Evolutionary conservation across 257 asterid genomes (phyloP).

Genomic region (Perilla frutescens): DNA sequence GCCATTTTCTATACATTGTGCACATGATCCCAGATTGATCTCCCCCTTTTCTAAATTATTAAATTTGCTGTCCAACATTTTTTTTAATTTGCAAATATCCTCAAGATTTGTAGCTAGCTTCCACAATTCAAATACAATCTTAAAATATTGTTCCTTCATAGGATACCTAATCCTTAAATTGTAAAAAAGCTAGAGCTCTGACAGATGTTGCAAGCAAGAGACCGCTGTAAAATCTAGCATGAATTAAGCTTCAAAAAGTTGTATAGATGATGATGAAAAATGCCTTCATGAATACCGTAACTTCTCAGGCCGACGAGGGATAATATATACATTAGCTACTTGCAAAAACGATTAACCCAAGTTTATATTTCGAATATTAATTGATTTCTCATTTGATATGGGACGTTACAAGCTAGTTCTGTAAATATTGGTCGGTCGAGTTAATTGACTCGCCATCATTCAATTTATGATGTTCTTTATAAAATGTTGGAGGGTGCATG

Average conservation of each 20-base stretch:
- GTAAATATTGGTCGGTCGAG: no score
- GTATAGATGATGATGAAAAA: no score
- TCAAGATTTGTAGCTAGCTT: slow-evolving; percentile 23
- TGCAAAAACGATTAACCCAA: no score
- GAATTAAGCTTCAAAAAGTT: background rate
- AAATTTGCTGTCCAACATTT: slow-evolving; percentile 32
- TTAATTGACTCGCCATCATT: no score
- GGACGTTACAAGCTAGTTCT: no score
- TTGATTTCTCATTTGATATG: no score
- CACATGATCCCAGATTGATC: slow-evolving; percentile 62
- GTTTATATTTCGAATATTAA: no score
- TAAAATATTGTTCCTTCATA: slow-evolving; percentile 10
- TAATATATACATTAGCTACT: no score
- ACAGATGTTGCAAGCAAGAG: slow-evolving; percentile 9
- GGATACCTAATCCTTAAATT: slow-evolving; percentile 31
- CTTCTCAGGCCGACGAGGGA: no score
- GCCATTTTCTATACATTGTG: slow-evolving; percentile 40
- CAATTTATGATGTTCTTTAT: no score
- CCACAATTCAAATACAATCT: background rate
- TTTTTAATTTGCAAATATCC: slow-evolving; percentile 30
- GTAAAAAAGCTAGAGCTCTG: background rate
- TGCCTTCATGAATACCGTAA: no score
- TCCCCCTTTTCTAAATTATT: slow-evolving; percentile 22
- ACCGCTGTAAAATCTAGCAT: slow-evolving; percentile 18
- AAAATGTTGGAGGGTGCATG: no score